Base-by-base conservation (phyloP, 2,329 filamentous ascomycete species). In the Hypoxylon sp. region DNA sequence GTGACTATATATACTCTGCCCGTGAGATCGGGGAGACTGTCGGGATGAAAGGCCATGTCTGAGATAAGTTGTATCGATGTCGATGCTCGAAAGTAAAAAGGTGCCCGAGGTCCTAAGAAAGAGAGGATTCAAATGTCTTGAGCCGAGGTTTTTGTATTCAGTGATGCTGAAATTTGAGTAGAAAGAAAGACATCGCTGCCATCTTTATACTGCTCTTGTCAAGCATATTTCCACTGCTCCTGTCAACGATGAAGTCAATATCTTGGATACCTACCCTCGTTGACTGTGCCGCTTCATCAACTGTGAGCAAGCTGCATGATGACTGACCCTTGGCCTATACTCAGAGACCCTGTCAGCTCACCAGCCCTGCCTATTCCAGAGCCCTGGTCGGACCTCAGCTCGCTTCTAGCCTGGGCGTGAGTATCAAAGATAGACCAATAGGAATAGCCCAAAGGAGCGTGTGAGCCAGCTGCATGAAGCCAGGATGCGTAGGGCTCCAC, bases 1-100 rank as follows among this genome's bases (percentile, higher is more conserved):
- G 78, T 80, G 57, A 80, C 76, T 42, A 80, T 70, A 52, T 72
- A 79, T 11, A 79, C 73, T 66, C 75, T 78, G 20, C 74, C 77
- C 23, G 64, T 62, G 42, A 81, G 76, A 55, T 75, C 66, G 7
- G 78, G 77, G n/a, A 81, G 73, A 47, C 68, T 70, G 27, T 77
- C 72, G 7, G 74, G 75, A 63, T 75, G 66, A 63, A 79, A 79
- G 57, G 69, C 65, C 73, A 75, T 75, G 45, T 55, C 65, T 9
- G 58, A 60, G 43, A 35, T 9, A 38, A 65, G 47, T n/a, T n/a
- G n/a, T 50, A 53, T 7, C 42, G 38, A 31, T 48, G 50, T 63
- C 24, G 54, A 58, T 48, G 11, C 63, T 43, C 62, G 37, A 61
- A 57, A 27, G 58, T 50, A 45, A 52, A 59, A 51, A n/a, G n/a